Percentiles rank a stretch among this genome's conserved stretches.
Conservation (phyloP, 179 eudicot species). For the Heliamphora pulchella region DNA sequence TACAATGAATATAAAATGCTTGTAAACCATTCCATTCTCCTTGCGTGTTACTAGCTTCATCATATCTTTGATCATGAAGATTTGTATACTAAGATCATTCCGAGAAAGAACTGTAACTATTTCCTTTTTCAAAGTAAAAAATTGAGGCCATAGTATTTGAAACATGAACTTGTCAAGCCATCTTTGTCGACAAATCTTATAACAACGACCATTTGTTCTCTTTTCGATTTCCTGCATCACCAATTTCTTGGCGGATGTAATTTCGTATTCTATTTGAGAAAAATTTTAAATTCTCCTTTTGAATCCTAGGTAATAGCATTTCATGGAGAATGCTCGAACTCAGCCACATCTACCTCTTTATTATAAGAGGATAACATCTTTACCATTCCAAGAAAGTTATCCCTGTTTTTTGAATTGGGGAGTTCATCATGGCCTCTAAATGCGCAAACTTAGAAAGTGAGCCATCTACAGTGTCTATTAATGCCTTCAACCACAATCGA, state of each 20-base stretch:
- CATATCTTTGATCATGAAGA: background rate
- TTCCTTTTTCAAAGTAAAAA: background rate
- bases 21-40: background rate
- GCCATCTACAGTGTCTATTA: too few species aligned
- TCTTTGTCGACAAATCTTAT: too few species aligned
- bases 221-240: background rate
- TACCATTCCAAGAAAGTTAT: too few species aligned
- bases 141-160: background rate
- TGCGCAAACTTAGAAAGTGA: too few species aligned
- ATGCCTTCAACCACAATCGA: too few species aligned
- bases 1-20: too few species aligned
- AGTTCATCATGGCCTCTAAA: too few species aligned
- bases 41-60: background rate
- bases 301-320: background rate
- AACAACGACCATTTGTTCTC: background rate
- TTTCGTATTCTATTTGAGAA: background rate
- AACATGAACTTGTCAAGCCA: too few species aligned
- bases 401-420: too few species aligned
- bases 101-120: background rate
- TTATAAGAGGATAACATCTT: too few species aligned
- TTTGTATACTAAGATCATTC: background rate
- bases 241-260: background rate
- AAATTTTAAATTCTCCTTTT: background rate
- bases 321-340: background rate
- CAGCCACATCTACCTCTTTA: background rate